Percentiles rank a stretch among this genome's conserved stretches.
These are phyloP conservation scores for Flaveria ramosissima DNA, from an alignment of 129 eudicot genomes.

Conservation along the genomic window DNA sequence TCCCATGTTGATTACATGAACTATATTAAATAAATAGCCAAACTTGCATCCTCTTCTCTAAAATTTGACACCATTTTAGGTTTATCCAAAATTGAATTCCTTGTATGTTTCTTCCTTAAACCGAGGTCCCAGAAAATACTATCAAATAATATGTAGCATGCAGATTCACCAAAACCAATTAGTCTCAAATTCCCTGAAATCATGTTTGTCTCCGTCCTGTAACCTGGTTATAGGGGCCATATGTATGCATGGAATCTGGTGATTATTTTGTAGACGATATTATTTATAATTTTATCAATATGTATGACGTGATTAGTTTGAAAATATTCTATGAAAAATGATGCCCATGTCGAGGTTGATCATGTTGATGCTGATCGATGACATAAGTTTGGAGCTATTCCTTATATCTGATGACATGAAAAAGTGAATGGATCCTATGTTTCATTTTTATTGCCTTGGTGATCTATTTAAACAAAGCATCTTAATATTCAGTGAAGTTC, in stretches of 20 bases:
- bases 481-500: conserved; percentile 66
- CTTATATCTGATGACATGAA: no score
- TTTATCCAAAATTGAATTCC: conserved; percentile 11
- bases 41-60: background rate
- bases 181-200: background rate
- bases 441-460: background rate
- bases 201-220: background rate
- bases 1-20: background rate
- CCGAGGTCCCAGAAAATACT: background rate
- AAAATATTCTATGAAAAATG: background rate
- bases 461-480: conserved; percentile 3
- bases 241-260: no score
- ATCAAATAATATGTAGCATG: background rate
- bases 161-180: background rate
- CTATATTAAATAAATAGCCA: background rate
- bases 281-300: background rate
- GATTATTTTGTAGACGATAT: background rate
- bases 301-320: background rate
- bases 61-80: background rate
- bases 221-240: background rate
- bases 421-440: background rate
- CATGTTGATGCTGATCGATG: conserved; percentile 4
- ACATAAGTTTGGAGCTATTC: no score
- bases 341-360: conserved; percentile 12
- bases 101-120: background rate